These are phyloP conservation scores for Thalassiosira livingstoniorum DNA, from an alignment of 352 stramenopile species.

Conservation along the genomic window DNA sequence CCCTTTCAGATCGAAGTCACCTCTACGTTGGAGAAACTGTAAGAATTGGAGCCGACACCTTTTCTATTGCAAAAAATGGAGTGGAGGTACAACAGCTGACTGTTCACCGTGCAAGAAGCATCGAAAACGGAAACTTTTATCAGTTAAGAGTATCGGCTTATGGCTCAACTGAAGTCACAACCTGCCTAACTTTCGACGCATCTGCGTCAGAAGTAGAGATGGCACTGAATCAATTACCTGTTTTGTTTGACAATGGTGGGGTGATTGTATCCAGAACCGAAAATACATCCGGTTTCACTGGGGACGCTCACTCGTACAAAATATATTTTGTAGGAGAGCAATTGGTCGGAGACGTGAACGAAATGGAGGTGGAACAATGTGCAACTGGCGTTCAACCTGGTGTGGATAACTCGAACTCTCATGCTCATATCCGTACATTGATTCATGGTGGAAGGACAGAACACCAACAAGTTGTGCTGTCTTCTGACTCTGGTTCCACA, in stretches of 20 bases:
- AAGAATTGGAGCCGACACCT: slow-evolving; percentile 89
- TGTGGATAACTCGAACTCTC: slow-evolving; percentile 64
- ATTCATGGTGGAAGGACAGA: slow-evolving; percentile 88
- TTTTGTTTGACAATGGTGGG: slow-evolving; percentile 49
- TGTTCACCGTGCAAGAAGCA: slow-evolving; percentile 49
- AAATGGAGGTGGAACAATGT: slow-evolving; percentile 64
- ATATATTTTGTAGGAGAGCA: slow-evolving; percentile 91
- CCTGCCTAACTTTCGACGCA: slow-evolving; percentile 78
- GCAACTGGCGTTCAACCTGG: slow-evolving; percentile 39
- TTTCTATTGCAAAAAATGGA: slow-evolving; percentile 89
- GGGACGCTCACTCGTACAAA: slow-evolving; percentile 89
- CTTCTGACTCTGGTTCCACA: slow-evolving; percentile 86
- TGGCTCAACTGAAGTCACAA: slow-evolving; percentile 55
- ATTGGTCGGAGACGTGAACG: slow-evolving; percentile 89
- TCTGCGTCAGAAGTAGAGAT: slow-evolving; percentile 63
- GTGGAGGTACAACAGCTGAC: slow-evolving; percentile 89
- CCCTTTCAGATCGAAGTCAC: slow-evolving; percentile 72
- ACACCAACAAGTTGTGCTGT: slow-evolving; percentile 87
- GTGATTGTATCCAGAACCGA: slow-evolving; percentile 66
- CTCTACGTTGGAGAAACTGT: slow-evolving; percentile 89
- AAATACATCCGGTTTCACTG: slow-evolving; percentile 57
- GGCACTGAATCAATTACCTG: slow-evolving; percentile 70
- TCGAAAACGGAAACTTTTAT: slow-evolving; percentile 60
- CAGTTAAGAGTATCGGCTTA: slow-evolving; percentile 63
- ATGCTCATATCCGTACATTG: slow-evolving; percentile 74